Evolutionary conservation across 2,329 filamentous ascomycete species (phyloP).

Genomic region (Botrytis galanthina): DNA sequence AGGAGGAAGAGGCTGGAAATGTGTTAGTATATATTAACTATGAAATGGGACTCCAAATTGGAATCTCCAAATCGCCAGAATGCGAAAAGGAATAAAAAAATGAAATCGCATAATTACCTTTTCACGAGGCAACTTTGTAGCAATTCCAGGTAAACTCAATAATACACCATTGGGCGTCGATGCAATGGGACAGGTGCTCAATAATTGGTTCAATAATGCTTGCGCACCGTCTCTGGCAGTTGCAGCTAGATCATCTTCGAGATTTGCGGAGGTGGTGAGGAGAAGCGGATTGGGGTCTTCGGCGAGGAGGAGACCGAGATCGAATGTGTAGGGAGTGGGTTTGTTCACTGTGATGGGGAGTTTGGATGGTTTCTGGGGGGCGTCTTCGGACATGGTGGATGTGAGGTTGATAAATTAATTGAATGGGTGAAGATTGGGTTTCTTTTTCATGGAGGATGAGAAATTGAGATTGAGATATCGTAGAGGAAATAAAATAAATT

Average conservation of each 20-base stretch:
- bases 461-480: slow-evolving; percentile 1
- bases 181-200: slow-evolving; percentile 79
- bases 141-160: slow-evolving; percentile 69
- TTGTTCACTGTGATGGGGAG: slow-evolving; percentile 69
- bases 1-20: slow-evolving; percentile 65
- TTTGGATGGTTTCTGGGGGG: slow-evolving; percentile 33
- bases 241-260: slow-evolving; percentile 67
- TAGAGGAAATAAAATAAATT: slow-evolving; percentile 23
- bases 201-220: slow-evolving; percentile 88
- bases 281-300: slow-evolving; percentile 82
- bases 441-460: slow-evolving; percentile 10
- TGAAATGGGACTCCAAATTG: not conserved
- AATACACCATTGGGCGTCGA: slow-evolving; percentile 70
- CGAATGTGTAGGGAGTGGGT: slow-evolving; percentile 87
- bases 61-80: not conserved
- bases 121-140: slow-evolving; percentile 78
- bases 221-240: slow-evolving; percentile 88
- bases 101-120: slow-evolving; percentile 50
- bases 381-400: slow-evolving; percentile 17
- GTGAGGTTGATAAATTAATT: slow-evolving; percentile 13
- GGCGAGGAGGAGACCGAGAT: slow-evolving; percentile 82
- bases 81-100: slow-evolving; percentile 13
- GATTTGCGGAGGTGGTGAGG: slow-evolving; percentile 46
- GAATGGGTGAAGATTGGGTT: slow-evolving; percentile 11
- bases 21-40: slow-evolving; percentile 10